These are phyloP conservation scores for Kwoniella sp. DNA, from an alignment of 768 basidiomycete species.

Conservation along the genomic window DNA sequence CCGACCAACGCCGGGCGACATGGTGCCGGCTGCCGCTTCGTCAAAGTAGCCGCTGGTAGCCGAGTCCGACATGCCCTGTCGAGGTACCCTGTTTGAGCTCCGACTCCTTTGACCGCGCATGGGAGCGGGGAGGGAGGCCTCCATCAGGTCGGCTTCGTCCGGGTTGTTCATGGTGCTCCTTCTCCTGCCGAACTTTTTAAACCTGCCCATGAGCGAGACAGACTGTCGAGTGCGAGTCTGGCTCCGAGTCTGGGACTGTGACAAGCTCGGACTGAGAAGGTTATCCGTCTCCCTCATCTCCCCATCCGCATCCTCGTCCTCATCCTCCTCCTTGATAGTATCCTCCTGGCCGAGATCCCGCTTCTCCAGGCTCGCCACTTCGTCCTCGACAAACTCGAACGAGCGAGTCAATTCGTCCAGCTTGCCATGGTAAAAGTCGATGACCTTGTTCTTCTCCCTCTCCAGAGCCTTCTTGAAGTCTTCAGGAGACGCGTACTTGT, in stretches of 20 bases:
- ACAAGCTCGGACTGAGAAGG: conserved; percentile 5
- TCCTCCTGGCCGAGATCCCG: conserved; percentile 39
- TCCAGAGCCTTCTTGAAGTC: conserved; percentile 72
- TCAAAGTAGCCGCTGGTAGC: conserved; percentile 7
- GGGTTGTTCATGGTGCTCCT: conserved; percentile 16
- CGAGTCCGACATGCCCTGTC: conserved; percentile 15
- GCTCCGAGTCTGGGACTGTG: background rate
- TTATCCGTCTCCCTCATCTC: conserved; percentile 10
- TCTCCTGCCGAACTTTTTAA: conserved; percentile 16
- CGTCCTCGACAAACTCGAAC: conserved; percentile 44
- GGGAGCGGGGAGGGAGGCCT: conserved; percentile 28
- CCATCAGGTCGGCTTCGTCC: conserved; percentile 46
- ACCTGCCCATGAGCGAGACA: conserved; percentile 12
- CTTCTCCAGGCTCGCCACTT: conserved; percentile 49
- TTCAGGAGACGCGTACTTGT: conserved; percentile 43
- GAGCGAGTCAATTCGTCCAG: conserved; percentile 60
- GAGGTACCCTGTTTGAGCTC: conserved; percentile 6
- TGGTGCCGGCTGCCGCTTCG: background rate
- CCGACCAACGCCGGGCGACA: background rate
- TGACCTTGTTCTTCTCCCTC: conserved; percentile 75
- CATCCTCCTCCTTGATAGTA: conserved; percentile 46
- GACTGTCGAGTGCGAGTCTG: background rate
- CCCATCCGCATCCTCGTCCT: conserved; percentile 25
- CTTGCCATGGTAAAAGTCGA: conserved; percentile 70
- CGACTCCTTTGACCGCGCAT: conserved; percentile 11